These are phyloP conservation scores for Backusella parvicylindrica DNA, from an alignment of 192 early-diverging fungal species.

Conservation along the genomic window DNA sequence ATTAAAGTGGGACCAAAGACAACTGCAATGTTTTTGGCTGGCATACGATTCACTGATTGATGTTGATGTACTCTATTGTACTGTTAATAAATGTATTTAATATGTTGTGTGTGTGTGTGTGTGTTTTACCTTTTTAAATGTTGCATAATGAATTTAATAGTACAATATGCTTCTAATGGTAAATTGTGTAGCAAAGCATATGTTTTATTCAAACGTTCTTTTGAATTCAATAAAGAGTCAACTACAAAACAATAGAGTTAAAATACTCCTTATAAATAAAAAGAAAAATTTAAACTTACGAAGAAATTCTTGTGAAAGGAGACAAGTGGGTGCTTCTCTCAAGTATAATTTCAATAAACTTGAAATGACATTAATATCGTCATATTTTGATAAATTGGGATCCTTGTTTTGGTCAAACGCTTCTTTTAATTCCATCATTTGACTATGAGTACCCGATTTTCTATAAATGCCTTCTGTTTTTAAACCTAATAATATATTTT, in stretches of 20 bases:
- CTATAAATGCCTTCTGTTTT: constrained; percentile 77
- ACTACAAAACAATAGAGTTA: not conserved
- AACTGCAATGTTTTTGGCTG: constrained; percentile 83
- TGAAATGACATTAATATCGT: constrained; percentile 69
- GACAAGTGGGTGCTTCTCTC: constrained; percentile 62
- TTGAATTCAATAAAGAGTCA: not conserved
- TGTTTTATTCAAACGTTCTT: constrained; percentile 1
- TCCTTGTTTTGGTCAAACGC: constrained; percentile 52
- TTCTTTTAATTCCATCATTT: constrained; percentile 58
- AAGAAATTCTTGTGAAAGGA: constrained; percentile 41
- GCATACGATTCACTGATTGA: constrained; percentile 76
- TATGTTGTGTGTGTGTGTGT: not conserved
- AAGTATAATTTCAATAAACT: constrained; percentile 76
- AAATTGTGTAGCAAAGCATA: constrained; percentile 36
- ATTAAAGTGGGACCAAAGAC: constrained; percentile 91
- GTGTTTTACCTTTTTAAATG: constrained; percentile 52
- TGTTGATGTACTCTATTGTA: constrained; percentile 9
- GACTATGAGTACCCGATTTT: constrained; percentile 66
- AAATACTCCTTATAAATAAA: not conserved
- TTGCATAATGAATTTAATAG: constrained; percentile 58
- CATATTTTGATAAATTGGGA: constrained; percentile 45
- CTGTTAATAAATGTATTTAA: not conserved
- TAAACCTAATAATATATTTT: constrained; percentile 28
- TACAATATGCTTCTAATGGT: constrained; percentile 56
- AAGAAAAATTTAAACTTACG: not conserved